Evolutionary conservation across 768 basidiomycete species (phyloP), one percentile per base, ranked within the genome.

Genomic region (Tylopilus sp.): DNA sequence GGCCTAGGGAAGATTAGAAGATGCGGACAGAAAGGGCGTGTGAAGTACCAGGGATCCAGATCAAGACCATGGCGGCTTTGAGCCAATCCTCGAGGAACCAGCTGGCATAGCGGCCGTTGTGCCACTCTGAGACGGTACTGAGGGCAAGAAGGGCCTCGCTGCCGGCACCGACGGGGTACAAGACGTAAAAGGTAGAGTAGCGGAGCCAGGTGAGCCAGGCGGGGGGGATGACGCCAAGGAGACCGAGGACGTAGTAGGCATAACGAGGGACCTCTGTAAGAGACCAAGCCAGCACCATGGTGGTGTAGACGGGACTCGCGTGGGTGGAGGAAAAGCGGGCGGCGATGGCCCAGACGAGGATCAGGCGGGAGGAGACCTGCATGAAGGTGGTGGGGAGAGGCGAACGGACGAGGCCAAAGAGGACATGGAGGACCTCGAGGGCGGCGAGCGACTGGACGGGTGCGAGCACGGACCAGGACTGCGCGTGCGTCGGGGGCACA

Each of bases 251-350:
- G 69, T 98, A 99, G 77, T 87, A 96, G 10, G 82, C 67, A 72
- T 98, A 98, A 28, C 97, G 90, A 52, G 95, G 84, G 43, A 95
- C 82, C 72, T 99, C 97, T 16, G 93, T 91, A 46, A 85, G 55
- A 0, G 90, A 87, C 97, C 97, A 98, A 0, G 95, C 88, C 55
- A 96, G 71, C 49, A 98, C 80, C 92, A 98, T 96, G 45, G 87
- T 85, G 7, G 90, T 81, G 74, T 90, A 98, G 25, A 94, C 66
- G 4, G 97, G 90, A 64, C 82, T 85, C 4, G 75, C 65, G 57
- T 83, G 87, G 25, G 88, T 88, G 53, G 59, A 51, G 24, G 63
- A 36, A 46, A 62, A 66, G 55, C 65, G 63, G 10, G 59, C 54
- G 38, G 62, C 80, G 53, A 98, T 79, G 21, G 84, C 89, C 93